Evolutionary conservation across 257 asterid species (phyloP).

Genomic region (Scutellaria galericulata): DNA sequence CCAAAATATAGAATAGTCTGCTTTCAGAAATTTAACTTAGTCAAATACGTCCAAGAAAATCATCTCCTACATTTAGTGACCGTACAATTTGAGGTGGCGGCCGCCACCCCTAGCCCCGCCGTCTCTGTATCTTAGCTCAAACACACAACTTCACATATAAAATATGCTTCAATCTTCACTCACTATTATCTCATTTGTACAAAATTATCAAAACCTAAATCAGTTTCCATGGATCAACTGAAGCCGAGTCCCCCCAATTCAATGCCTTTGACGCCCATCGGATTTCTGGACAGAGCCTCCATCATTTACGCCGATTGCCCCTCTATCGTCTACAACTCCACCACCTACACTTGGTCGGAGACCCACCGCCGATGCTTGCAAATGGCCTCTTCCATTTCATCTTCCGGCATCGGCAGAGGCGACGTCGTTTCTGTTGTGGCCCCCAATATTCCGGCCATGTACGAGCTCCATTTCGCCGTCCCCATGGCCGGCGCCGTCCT

Average conservation of each 20-base stretch:
- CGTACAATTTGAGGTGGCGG: too few species aligned
- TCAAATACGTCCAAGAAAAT: too few species aligned
- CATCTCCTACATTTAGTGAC: too few species aligned
- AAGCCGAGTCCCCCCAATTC: constrained; percentile 59
- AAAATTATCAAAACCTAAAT: background rate
- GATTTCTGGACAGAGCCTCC: constrained; percentile 65
- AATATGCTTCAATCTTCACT: too few species aligned
- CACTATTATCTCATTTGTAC: too few species aligned
- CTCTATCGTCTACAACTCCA: constrained; percentile 53
- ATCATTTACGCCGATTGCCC: constrained; percentile 59
- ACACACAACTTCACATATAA: too few species aligned
- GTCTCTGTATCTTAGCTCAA: too few species aligned
- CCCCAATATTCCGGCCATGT: constrained; percentile 77
- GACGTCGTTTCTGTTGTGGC: constrained; percentile 72
- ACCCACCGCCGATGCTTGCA: constrained; percentile 56
- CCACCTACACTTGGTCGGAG: constrained; percentile 60
- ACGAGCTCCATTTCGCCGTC: constrained; percentile 72
- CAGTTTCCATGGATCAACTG: constrained; percentile 47
- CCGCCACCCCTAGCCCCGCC: too few species aligned
- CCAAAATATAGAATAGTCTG: too few species aligned
- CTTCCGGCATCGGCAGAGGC: constrained; percentile 51
- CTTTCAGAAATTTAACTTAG: too few species aligned
- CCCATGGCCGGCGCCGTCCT: constrained; percentile 82
- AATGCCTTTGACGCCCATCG: constrained; percentile 61
- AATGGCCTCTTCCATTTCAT: constrained; percentile 58